Evolutionary conservation across 768 basidiomycete genomes (phyloP).

Genomic region (Lactarius sp.): DNA sequence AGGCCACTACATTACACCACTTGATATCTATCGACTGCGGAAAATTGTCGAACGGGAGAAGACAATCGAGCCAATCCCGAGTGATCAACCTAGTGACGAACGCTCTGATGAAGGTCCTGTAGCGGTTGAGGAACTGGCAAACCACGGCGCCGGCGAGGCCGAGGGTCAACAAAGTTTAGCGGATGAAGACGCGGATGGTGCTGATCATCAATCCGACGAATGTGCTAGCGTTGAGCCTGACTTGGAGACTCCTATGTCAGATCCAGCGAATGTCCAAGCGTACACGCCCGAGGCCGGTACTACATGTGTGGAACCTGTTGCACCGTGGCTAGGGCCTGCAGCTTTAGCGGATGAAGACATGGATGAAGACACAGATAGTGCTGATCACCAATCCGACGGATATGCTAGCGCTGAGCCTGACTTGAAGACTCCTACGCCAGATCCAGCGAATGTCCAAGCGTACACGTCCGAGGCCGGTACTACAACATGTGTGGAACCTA

Average conservation of each 20-base stretch:
- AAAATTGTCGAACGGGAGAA: not conserved
- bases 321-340: not conserved
- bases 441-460: not conserved
- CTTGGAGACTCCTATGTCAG: not conserved
- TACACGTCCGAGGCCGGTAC: not conserved
- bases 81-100: not conserved
- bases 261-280: not conserved
- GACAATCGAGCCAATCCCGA: not conserved
- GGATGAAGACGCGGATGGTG: not conserved
- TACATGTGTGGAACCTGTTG: not conserved
- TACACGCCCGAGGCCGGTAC: not conserved
- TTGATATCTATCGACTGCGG: not conserved
- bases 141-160: not conserved
- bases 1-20: not conserved
- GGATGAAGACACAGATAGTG: not conserved
- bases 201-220: not conserved
- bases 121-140: not conserved
- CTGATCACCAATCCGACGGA: not conserved
- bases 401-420: not conserved
- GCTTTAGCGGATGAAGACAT: not conserved
- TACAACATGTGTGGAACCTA: not conserved
- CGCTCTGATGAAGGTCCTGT: not conserved
- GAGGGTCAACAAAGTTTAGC: not conserved
- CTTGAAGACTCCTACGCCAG: not conserved
- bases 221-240: not conserved